Conservation (phyloP, 148 eudicot genomes). For the Vaccinium darrowii region DNA sequence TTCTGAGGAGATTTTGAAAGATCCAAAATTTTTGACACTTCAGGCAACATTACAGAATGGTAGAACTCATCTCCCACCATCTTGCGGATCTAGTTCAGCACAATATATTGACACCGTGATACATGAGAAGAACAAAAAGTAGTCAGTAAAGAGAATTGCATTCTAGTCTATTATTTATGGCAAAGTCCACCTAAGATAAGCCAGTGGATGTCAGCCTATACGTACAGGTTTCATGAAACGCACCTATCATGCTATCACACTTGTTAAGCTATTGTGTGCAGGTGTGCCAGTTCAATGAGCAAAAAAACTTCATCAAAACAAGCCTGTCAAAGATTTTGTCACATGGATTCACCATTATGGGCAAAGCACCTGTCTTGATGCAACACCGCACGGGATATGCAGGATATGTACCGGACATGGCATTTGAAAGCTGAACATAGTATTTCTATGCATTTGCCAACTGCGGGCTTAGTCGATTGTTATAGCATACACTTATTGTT, state of each 20-base stretch:
- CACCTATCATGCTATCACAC: background rate
- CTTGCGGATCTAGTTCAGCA: too few species aligned
- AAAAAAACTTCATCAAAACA: background rate
- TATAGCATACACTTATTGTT: too few species aligned
- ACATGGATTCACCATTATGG: background rate
- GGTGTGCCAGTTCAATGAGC: background rate
- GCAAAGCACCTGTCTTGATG: background rate
- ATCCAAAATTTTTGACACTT: slow-evolving; percentile 65
- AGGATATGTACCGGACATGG: background rate
- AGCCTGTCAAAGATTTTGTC: background rate
- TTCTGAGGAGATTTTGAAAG: slow-evolving; percentile 69
- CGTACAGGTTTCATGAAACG: background rate
- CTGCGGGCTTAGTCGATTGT: too few species aligned
- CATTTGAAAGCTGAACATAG: too few species aligned
- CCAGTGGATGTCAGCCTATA: too few species aligned
- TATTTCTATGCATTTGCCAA: too few species aligned
- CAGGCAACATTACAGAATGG: slow-evolving; percentile 50
- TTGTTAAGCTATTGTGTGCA: background rate
- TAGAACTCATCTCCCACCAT: slow-evolving; percentile 61
- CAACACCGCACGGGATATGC: background rate
- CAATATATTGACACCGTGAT: too few species aligned
- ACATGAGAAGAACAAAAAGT: too few species aligned
- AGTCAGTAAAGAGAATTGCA: too few species aligned
- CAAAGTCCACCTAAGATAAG: too few species aligned
- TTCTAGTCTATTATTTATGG: too few species aligned